Base-by-base conservation (phyloP, 202 grass and related monocot genomes). In the Schoenoplectus tabernaemontani region DNA sequence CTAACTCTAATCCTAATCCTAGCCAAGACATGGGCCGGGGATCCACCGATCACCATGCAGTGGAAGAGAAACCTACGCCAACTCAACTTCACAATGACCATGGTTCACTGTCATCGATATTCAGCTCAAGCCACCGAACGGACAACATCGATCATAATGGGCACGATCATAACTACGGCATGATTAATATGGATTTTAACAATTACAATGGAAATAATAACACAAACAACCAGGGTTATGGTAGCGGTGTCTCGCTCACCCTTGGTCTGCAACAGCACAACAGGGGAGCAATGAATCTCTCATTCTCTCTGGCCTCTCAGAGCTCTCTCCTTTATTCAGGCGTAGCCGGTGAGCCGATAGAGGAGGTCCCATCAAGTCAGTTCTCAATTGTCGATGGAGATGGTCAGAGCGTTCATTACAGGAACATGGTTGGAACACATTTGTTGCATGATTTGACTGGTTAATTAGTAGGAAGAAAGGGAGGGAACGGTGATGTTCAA, bases 211-310 rank as follows among this genome's bases (percentile, higher is more conserved):
- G 82, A 60, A 78, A 79, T 67, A 32, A 87, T 3, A 63, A 76
- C 44, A 54, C 59, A 23, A 81, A 33, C 3, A 53, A 50, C 32
- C 82, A 79, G 2, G 83, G 81, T 7, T 87, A 63, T 19, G 77
- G 71, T 10, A 84, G 84, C 28, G 83, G 87, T 60, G 94, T 97
- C 75, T 93, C 91, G 3, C 87, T 97, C n/a, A 97, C 94, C 37
- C 87, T 97, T 22, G 94, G 94, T 43, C 77, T 97, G 65, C 91
- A 93, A 88, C 94, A 93, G 38, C 89, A 96, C 88, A 88, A 68
- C 41, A 77, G 57, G 53, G 48, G 50, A 62, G 80, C 56, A 82
- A 87, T 44, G 85, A 86, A 81, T 89, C 85, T 87, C 72, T 93
- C 91, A 37, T 92, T 48, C 86, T 93, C 91, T 82, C 79, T 81